These are phyloP conservation scores for Cryptosporidium viatorum DNA, from an alignment of 169 alveolate species.

Conservation along the genomic window DNA sequence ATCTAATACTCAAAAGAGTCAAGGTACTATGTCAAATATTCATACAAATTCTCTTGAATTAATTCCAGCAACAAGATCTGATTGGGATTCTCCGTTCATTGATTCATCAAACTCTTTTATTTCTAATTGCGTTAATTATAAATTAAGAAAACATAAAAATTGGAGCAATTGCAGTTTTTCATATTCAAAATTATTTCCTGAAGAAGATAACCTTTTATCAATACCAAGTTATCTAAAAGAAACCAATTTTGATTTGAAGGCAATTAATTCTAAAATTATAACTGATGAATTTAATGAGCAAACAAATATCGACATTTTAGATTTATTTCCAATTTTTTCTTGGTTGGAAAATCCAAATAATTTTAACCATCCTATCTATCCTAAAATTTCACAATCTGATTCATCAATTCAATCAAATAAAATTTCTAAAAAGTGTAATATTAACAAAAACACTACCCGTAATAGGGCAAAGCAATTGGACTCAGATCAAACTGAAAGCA, in stretches of 20 bases:
- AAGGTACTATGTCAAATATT: neutral
- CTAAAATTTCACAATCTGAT: neutral
- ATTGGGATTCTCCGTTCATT: slow-evolving; percentile 34
- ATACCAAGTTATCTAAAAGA: slow-evolving; percentile 16
- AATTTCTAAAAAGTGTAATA: neutral
- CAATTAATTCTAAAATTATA: neutral
- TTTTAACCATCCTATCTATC: slow-evolving; percentile 4
- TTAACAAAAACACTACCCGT: neutral
- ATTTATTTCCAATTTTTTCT: slow-evolving; percentile 52
- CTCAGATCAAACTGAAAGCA: neutral
- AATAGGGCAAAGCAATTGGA: slow-evolving; percentile 7
- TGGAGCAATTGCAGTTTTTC: slow-evolving; percentile 40
- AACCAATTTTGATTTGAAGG: neutral
- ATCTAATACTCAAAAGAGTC: slow-evolving; percentile 7
- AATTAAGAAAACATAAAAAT: neutral
- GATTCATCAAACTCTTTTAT: slow-evolving; percentile 39
- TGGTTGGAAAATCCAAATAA: slow-evolving; percentile 43
- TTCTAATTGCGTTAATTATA: neutral
- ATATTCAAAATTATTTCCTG: neutral
- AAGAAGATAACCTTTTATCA: neutral
- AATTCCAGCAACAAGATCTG: slow-evolving; percentile 52
- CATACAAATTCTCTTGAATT: slow-evolving; percentile 10
- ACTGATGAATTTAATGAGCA: neutral
- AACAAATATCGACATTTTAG: slow-evolving; percentile 36
- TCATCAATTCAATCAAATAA: neutral